These are phyloP conservation scores for Eimeria necatrix DNA, from an alignment of 169 alveolate species.

Conservation along the genomic window DNA sequence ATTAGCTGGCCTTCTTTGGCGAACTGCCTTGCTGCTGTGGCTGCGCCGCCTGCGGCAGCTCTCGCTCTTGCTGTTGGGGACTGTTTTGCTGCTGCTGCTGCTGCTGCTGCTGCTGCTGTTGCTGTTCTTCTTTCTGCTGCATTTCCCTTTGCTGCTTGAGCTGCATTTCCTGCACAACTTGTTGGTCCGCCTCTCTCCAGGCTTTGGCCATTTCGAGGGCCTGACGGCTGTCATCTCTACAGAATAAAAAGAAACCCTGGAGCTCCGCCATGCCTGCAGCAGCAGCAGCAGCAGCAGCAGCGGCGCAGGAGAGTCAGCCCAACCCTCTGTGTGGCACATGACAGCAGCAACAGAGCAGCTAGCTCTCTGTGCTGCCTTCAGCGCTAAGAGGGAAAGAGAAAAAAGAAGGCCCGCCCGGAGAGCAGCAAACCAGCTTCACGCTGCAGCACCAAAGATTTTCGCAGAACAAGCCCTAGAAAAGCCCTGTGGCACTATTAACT, in stretches of 20 bases:
- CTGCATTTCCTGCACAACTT: constrained; percentile 57
- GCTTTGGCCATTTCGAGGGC: constrained; percentile 85
- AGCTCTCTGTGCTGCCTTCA: too few relatives aligned
- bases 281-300: background rate
- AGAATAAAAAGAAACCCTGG: constrained; percentile 88
- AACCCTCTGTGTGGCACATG: too few relatives aligned
- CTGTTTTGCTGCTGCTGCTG: background rate
- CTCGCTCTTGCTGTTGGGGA: background rate
- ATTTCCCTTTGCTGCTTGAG: constrained; percentile 40
- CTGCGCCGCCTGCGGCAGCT: background rate
- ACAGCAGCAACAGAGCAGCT: constrained; percentile 36
- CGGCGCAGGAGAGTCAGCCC: background rate
- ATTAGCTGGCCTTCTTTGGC: background rate
- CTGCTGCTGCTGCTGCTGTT: constrained; percentile 31
- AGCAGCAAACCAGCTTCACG: too few relatives aligned
- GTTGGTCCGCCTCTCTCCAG: constrained; percentile 83
- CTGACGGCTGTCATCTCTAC: constrained; percentile 83
- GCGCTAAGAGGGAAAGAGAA: too few relatives aligned
- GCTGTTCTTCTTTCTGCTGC: background rate
- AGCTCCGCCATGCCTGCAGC: constrained; percentile 89
- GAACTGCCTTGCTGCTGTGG: background rate
- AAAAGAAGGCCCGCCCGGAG: background rate
- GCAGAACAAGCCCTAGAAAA: too few relatives aligned
- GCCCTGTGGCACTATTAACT: too few relatives aligned
- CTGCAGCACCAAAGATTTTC: too few relatives aligned